These are phyloP conservation scores for Leccinum fallax DNA, from an alignment of 1,284 basidiomycete genomes.

Conservation along the genomic window DNA sequence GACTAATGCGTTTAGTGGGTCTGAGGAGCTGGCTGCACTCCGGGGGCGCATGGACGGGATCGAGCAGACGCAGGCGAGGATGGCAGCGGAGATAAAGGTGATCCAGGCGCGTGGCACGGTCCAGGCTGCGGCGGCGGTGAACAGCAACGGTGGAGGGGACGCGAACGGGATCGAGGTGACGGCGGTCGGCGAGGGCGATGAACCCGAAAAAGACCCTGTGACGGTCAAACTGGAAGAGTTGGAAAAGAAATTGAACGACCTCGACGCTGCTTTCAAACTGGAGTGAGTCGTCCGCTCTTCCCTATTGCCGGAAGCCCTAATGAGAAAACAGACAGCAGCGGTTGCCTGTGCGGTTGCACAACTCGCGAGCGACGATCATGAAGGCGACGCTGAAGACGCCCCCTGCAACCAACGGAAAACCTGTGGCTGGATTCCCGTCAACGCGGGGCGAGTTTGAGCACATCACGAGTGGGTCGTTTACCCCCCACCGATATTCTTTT, in stretches of 20 bases:
- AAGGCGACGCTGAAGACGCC: constrained; percentile 21
- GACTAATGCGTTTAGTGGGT: constrained; percentile 13
- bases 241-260: constrained; percentile 24
- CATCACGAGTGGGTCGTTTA: constrained; percentile 23
- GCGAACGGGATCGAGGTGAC: neutral
- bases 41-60: constrained; percentile 17
- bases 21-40: constrained; percentile 19
- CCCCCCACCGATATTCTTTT: too few relatives aligned
- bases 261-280: constrained; percentile 22
- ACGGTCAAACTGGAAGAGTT: constrained; percentile 19
- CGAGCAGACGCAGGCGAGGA: constrained; percentile 18
- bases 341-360: constrained; percentile 23
- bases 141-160: neutral
- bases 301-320: neutral
- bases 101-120: constrained; percentile 17
- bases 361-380: constrained; percentile 27
- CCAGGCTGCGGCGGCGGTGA: neutral
- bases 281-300: constrained; percentile 15
- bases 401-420: constrained; percentile 16
- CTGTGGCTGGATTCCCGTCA: constrained; percentile 17
- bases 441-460: constrained; percentile 28
- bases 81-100: constrained; percentile 17
- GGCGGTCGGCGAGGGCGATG: neutral
- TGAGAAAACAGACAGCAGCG: constrained; percentile 14
- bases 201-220: neutral